Base-by-base conservation (phyloP, 768 basidiomycete species). In the Suillus weaverae region DNA sequence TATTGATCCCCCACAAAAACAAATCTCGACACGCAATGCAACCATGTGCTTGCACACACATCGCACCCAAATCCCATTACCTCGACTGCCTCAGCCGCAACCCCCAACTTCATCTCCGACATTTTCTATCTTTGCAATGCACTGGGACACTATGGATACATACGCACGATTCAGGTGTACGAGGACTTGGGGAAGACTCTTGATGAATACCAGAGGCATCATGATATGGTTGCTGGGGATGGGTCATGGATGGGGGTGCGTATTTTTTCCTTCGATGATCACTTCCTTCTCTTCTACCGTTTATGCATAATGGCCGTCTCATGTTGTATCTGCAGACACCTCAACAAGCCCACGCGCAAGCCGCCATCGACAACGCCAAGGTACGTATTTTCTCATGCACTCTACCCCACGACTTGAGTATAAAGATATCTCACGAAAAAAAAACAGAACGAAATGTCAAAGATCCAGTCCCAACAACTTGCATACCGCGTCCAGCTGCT, bases 51-150 rank as follows among this genome's bases (percentile, higher is more conserved):
- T 18, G 50, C 30, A 18, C 50, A 51, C 14, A 16, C 50, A 7
- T 51, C 16, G 13, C 48, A 18, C 8, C 26, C 3, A 30, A 51
- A 51, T 18, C 11, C 6, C 14, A 44, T 41, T 16, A 11, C 36
- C 57, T 61, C 39, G 7, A 57, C n/a, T 22, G 54, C 50, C 53
- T 70, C 70, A 87, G 88, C 84, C n/a, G 73, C 86, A 4, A 73
- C 88, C 6, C 88, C 92, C 3, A 97, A 97, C 74, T 99, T 99
- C 77, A 94, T 98, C 67, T 94, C 97, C 7, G 90, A 98, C 51
- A 87, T 97, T 22, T 99, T 98, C 81, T 98, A 92, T 80, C 83
- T 98, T 51, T 83, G 90, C 9, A 84, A 92, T 56, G 90, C 94
- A 0, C 91, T 90, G 81, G 89, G 91, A 62, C 97, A 99, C 77